Conservation (phyloP, 345 rosid genomes). For the Salix suchowensis region DNA sequence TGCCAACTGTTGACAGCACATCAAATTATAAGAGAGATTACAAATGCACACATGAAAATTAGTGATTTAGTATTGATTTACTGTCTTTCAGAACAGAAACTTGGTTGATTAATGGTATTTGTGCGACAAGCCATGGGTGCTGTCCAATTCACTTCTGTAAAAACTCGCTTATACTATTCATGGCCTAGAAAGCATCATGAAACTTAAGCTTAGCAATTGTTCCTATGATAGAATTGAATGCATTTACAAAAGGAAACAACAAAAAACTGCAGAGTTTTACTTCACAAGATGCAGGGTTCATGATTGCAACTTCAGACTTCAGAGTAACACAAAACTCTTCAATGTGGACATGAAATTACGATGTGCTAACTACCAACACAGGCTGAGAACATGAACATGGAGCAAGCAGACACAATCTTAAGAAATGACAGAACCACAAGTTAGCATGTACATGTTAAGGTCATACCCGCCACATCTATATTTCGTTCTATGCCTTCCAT, state of each 20-base stretch:
- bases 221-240: no score
- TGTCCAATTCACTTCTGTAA: no score
- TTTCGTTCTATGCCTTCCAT: conserved; percentile 87
- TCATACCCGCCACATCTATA: conserved; percentile 68
- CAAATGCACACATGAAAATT: background rate
- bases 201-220: no score
- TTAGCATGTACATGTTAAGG: background rate
- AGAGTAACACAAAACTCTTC: background rate
- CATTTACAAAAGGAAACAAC: background rate
- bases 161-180: no score
- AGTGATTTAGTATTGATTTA: background rate
- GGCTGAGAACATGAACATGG: no score
- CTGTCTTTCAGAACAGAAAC: no score
- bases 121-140: no score
- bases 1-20: conserved; percentile 52
- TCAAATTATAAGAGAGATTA: background rate
- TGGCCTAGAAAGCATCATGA: no score
- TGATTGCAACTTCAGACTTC: background rate
- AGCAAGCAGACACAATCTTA: no score
- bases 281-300: background rate
- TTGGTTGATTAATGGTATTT: no score
- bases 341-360: background rate
- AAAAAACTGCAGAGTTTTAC: background rate
- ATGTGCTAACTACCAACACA: background rate
- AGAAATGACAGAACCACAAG: background rate